These are phyloP conservation scores for Nematocida sp. DNA, from an alignment of 371 early-diverging fungal species.

Conservation along the genomic window DNA sequence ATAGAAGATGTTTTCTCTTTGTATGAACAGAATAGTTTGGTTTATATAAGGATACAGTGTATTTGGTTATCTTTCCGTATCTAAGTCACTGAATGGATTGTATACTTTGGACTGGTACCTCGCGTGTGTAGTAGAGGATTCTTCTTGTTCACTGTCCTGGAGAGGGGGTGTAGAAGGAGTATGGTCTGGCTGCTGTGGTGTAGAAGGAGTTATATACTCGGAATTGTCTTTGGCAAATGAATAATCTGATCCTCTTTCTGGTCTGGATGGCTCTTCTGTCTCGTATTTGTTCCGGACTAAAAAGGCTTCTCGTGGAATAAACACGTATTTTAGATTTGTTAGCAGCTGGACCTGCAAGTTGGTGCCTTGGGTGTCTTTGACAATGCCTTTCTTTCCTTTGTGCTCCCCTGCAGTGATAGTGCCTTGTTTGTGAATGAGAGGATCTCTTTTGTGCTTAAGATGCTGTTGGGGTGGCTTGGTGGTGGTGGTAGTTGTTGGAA, in stretches of 20 bases:
- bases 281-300: no score
- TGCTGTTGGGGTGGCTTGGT: background rate
- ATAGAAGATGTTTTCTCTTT: no score
- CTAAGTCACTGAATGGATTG: no score
- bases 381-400: constrained; percentile 90
- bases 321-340: constrained; percentile 73
- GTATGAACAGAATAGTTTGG: no score
- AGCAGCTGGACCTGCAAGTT: constrained; percentile 83
- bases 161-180: background rate
- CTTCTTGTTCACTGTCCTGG: background rate
- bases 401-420: constrained; percentile 78
- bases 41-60: no score
- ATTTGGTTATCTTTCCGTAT: no score
- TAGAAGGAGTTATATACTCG: background rate
- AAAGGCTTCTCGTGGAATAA: constrained; percentile 62
- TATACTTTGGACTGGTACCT: no score
- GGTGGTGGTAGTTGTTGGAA: background rate
- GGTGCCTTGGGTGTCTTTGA: constrained; percentile 74
- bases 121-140: background rate
- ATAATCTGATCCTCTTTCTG: background rate
- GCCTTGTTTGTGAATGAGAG: constrained; percentile 76
- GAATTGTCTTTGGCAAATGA: background rate
- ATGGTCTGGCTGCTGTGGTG: background rate
- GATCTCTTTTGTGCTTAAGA: constrained; percentile 66
- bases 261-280: background rate